Base-by-base conservation (phyloP, 1,284 basidiomycete species). In the Agaricales sp. region DNA sequence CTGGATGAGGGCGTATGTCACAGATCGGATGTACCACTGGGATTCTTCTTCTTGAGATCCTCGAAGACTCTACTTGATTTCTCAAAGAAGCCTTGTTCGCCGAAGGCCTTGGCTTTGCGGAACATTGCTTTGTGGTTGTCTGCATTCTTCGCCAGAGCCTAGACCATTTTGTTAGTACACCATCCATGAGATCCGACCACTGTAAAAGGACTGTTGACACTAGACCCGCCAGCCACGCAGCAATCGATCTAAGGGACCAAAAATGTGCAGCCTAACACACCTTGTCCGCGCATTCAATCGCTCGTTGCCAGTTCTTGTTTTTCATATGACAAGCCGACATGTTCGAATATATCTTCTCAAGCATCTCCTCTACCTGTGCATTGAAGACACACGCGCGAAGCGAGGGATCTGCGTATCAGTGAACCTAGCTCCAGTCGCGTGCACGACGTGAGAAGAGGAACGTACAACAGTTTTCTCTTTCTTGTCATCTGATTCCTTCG, bases 301-400 rank as follows among this genome's bases (percentile, higher is more conserved):
- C 82, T 11, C 87, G 77, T 58, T 78, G 75, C 81, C 82, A 90
- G 59, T 87, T 90, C 45, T 70, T 66, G 45, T 75, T 75, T 64
- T 85, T 88, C 55, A 90, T 65, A 60, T 90, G 83, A 56, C 84
- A 87, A 2, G 84, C 84, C 2, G 81, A 76, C 82, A 86, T 84
- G 52, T 89, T 90, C 2, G 81, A 75, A 55, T 90, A 86, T 39
- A 89, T 78, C 67, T 86, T 90, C 63, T 85, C 86, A 21, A 87
- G 61, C 41, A 87, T 70, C 18, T 79, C 68, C 60, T 90, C 86
- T 12, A 78, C 71, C 87, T 90, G 51, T 26, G 20, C n/a, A 13
- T 18, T 19, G 14, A 35, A 20, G 13, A 18, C 19, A 43, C 16
- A 14, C 11, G 38, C 14, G 19, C 25, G 51, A 18, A 46, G 35